A percentile compares a stretch with the other conserved stretches of the same genome.
These are phyloP conservation scores for Triticum monococcum DNA, from an alignment of 176 grass and related monocot species.

Conservation along the genomic window DNA sequence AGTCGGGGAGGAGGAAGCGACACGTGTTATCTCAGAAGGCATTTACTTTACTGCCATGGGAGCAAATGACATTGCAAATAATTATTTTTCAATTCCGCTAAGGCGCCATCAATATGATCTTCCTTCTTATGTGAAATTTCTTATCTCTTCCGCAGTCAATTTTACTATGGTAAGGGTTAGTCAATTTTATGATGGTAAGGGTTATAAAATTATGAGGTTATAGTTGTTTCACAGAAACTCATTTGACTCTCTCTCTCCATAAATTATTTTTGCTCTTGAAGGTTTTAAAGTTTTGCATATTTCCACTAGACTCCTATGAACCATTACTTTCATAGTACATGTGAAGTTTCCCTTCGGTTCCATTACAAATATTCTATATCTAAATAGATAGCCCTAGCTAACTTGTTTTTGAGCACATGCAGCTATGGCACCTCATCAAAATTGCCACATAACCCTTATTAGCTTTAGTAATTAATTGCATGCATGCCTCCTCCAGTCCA, in stretches of 20 bases:
- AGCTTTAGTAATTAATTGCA: no score
- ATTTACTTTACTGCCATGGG: constrained; percentile 44
- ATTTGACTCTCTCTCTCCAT: no score
- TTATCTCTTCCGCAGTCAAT: constrained; percentile 28
- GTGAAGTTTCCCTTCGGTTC: background rate
- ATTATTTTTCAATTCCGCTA: constrained; percentile 35
- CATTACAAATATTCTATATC: background rate
- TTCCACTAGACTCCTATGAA: background rate
- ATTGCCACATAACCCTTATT: no score
- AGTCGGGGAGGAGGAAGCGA: constrained; percentile 35
- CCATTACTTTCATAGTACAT: background rate
- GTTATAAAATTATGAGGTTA: background rate
- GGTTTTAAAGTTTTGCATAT: background rate
- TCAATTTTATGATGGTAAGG: constrained; percentile 49
- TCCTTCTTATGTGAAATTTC: constrained; percentile 44
- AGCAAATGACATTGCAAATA: constrained; percentile 55
- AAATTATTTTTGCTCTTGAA: background rate
- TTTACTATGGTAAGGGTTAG: constrained; percentile 40
- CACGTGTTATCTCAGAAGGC: constrained; percentile 28
- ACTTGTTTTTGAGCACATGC: no score
- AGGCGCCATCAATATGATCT: constrained; percentile 43
- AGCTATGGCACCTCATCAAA: no score
- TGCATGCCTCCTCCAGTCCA: background rate
- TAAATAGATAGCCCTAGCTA: no score
- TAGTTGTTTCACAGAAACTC: background rate